Base-by-base conservation (phyloP, 768 basidiomycete species). In the Tulasnella sp. region DNA sequence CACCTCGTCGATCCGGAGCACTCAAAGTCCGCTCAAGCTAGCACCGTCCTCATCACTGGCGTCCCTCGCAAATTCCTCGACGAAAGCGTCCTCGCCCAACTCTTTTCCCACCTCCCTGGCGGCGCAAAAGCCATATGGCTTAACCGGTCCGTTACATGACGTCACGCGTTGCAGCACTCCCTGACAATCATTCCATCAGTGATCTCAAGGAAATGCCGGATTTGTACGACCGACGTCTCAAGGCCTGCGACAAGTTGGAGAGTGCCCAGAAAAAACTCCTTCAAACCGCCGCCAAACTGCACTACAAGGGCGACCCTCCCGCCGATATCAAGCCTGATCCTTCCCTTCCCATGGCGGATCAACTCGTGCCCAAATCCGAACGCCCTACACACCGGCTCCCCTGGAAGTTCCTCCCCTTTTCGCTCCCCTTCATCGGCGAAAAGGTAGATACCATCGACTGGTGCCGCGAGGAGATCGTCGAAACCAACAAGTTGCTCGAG, bases 381-480 rank as follows among this genome's bases (percentile, higher is more conserved):
- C 79, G 94, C 1, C 96, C 94, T 0, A 79, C 80, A 0, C 88
- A 89, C 66, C 80, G 83, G 41, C 77, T 93, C 5, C 29, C 42
- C 14, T 45, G 43, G 29, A 45, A 45, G 45, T 57, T 7, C 65
- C 36, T 80, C 42, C 78, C 77, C 0, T 77, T 79, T 58, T 72
- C 74, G 7, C 70, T 84, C 23, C 79, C 80, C 1, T 73, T 94
- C 23, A 70, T 80, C 2, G 96, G 96, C 6, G 68, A 88, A 67
- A 86, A 94, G 68, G 92, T 97, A 14, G 96, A 98, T 70, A 79
- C 86, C 2, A 91, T 98, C 65, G 83, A 91, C 2, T 96, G 92
- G 91, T 80, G 82, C 17, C 74, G 86, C 29, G 72, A 76, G 17
- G 85, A 92, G 69, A 87, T 96, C 56, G 68, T 70, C 1, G 64